Base-by-base conservation (phyloP, 768 basidiomycete species). In the Gymnopilus dilepis region DNA sequence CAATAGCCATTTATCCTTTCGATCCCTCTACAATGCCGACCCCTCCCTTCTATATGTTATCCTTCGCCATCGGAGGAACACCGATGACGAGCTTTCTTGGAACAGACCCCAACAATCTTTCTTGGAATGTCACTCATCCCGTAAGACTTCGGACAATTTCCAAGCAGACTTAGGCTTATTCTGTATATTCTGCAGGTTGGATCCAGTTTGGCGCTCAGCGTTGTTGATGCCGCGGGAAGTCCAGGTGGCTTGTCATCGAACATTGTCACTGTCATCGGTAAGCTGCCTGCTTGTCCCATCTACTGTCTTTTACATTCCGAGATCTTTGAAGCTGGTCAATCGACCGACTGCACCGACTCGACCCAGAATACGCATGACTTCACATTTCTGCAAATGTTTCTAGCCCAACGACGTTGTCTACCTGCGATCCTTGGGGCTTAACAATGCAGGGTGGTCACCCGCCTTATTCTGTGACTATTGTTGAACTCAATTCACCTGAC, bases 11-110 rank as follows among this genome's bases (percentile, higher is more conserved):
- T 13, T 48, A 30, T 48, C 47, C 47, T 5, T 5, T n/a, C 13
- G 37, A 34, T 24, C 6, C 24, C 3, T 38, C 52, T 7, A 22
- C 34, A 7, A 53, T 13, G 4, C 34, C 37, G 30, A 26, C 13
- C 11, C 41, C 77, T 17, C 79, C 80, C 2, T 83, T 77, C 62
- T 75, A 75, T 60, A 69, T 82, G 69, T 68, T 80, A 8, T 78
- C 78, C 0, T 75, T 78, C 43, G 77, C 76, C 40, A 61, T 72
- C 22, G 70, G 63, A 17, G 80, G 77, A 17, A 69, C 69, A 1
- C 70, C 74, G 0, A 74, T 71, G 3, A 73, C 73, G 13, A 70
- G 70, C 1, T 56, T 70, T 17, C 63, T 80, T 21, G 82, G 79
- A 11, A 56, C 67, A 13, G 71, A 78, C n/a, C 64, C 66, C 1